These are phyloP conservation scores for Leccinum boreale DNA, from an alignment of 768 basidiomycete genomes.

Conservation along the genomic window DNA sequence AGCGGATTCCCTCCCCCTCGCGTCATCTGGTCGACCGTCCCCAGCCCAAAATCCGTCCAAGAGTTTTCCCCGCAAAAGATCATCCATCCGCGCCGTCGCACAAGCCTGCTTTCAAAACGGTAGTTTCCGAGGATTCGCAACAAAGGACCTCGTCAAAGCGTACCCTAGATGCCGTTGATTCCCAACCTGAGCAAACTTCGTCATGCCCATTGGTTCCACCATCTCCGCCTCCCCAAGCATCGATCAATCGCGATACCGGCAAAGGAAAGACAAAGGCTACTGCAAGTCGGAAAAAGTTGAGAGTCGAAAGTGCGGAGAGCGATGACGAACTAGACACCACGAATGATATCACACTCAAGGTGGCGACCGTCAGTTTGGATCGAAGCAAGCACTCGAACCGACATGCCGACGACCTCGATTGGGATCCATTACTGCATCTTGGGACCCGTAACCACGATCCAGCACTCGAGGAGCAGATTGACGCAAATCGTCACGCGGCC, in stretches of 20 bases:
- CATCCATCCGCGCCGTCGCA: background rate
- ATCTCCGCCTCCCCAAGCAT: conserved; percentile 56
- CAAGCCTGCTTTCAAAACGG: background rate
- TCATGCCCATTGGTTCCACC: conserved; percentile 51
- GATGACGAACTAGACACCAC: conserved; percentile 23
- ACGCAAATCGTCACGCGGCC: conserved; percentile 33
- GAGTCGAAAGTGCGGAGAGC: conserved; percentile 33
- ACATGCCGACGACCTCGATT: conserved; percentile 21
- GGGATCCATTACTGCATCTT: conserved; percentile 29
- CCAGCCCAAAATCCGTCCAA: conserved; percentile 3
- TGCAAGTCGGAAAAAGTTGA: conserved; percentile 48
- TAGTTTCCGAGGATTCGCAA: conserved; percentile 4
- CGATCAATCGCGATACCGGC: conserved; percentile 29
- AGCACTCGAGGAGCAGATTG: conserved; percentile 10
- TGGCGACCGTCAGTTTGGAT: conserved; percentile 13
- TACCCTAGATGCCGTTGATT: conserved; percentile 34
- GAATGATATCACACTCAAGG: conserved; percentile 20
- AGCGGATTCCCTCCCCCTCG: background rate
- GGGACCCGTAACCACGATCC: conserved; percentile 24
- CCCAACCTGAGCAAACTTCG: conserved; percentile 4
- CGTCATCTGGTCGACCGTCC: conserved; percentile 1
- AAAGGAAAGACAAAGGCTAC: conserved; percentile 40
- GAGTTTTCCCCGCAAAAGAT: conserved; percentile 15
- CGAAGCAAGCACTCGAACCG: conserved; percentile 10
- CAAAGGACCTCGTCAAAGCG: conserved; percentile 43